Evolutionary conservation across 2,329 filamentous ascomycete genomes (phyloP).

Genomic region (Drechslerella dactyloides): DNA sequence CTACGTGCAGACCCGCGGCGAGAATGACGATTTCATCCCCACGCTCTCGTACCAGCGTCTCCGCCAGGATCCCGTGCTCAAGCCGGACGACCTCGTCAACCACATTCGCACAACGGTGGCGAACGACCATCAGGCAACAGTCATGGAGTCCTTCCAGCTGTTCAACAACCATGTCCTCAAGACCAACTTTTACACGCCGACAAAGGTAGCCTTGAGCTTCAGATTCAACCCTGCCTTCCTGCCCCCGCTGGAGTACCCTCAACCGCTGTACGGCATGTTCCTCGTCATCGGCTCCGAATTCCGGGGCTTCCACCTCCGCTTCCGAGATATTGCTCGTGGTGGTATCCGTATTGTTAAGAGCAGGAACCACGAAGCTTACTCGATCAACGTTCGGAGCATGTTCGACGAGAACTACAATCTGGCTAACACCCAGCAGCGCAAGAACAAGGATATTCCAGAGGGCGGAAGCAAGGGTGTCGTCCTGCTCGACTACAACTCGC

Average conservation of each 20-base stretch:
- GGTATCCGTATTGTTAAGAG: slow-evolving; percentile 99
- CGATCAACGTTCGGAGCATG: slow-evolving; percentile 92
- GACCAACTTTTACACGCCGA: slow-evolving; percentile 97
- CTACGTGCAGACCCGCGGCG: slow-evolving; percentile 71
- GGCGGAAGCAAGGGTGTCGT: slow-evolving; percentile 98
- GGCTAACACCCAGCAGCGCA: slow-evolving; percentile 97
- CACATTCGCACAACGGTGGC: slow-evolving; percentile 78
- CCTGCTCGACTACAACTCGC: slow-evolving; percentile 88
- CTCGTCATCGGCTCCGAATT: slow-evolving; percentile 96
- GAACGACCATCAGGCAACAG: slow-evolving; percentile 97
- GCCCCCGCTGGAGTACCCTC: slow-evolving; percentile 88
- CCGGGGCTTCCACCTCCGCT: slow-evolving; percentile 91
- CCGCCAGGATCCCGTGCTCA: slow-evolving; percentile 75
- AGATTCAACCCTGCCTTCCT: slow-evolving; percentile 87
- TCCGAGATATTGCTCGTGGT: slow-evolving; percentile 94
- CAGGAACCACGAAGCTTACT: slow-evolving; percentile 90
- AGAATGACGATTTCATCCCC: slow-evolving; percentile 72
- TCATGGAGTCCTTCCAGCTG: slow-evolving; percentile 93
- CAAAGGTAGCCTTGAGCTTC: slow-evolving; percentile 97
- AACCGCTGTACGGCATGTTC: slow-evolving; percentile 97
- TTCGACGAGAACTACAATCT: slow-evolving; percentile 99
- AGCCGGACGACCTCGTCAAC: slow-evolving; percentile 74
- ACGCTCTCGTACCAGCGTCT: slow-evolving; percentile 72
- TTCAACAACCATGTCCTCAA: slow-evolving; percentile 95
- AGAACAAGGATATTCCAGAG: slow-evolving; percentile 99